These are phyloP conservation scores for Cephalotrichum gorgonifer DNA, from an alignment of 2,329 filamentous ascomycete genomes.

Conservation along the genomic window DNA sequence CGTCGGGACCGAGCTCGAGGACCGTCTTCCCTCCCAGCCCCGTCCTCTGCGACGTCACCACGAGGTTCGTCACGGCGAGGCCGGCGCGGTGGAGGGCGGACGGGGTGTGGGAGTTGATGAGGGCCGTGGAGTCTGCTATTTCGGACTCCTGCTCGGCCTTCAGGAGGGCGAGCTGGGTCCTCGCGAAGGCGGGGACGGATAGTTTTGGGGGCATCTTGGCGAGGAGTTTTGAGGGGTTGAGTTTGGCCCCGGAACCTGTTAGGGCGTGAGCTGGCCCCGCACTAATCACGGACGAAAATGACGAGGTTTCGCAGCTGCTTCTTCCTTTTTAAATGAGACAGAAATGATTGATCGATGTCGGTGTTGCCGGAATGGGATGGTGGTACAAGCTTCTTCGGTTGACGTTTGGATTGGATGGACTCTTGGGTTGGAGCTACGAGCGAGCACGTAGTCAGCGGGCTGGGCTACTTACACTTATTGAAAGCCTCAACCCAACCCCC, in stretches of 20 bases:
- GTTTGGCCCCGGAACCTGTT: not conserved
- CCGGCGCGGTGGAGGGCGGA: constrained; percentile 62
- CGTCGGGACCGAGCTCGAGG: constrained; percentile 66
- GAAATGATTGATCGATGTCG: too few relatives aligned
- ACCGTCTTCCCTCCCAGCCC: constrained; percentile 88
- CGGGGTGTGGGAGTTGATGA: constrained; percentile 60
- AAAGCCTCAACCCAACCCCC: too few relatives aligned
- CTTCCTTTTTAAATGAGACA: too few relatives aligned
- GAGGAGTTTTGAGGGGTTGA: not conserved
- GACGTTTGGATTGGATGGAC: too few relatives aligned
- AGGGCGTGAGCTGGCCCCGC: too few relatives aligned
- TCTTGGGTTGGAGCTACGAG: too few relatives aligned
- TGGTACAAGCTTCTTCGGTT: too few relatives aligned
- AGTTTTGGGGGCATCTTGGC: constrained; percentile 28
- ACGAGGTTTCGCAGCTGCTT: too few relatives aligned
- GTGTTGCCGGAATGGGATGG: too few relatives aligned
- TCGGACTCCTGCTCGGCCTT: constrained; percentile 63
- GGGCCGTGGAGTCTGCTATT: constrained; percentile 55
- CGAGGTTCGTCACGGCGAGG: constrained; percentile 68
- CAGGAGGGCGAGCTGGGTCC: constrained; percentile 60
- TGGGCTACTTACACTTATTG: too few relatives aligned
- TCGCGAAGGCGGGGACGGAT: constrained; percentile 59
- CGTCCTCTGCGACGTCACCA: constrained; percentile 66
- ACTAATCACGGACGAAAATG: too few relatives aligned
- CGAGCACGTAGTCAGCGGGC: too few relatives aligned